Conservation (phyloP, 1,284 basidiomycete genomes). For the Heterobasidion parviporum region DNA sequence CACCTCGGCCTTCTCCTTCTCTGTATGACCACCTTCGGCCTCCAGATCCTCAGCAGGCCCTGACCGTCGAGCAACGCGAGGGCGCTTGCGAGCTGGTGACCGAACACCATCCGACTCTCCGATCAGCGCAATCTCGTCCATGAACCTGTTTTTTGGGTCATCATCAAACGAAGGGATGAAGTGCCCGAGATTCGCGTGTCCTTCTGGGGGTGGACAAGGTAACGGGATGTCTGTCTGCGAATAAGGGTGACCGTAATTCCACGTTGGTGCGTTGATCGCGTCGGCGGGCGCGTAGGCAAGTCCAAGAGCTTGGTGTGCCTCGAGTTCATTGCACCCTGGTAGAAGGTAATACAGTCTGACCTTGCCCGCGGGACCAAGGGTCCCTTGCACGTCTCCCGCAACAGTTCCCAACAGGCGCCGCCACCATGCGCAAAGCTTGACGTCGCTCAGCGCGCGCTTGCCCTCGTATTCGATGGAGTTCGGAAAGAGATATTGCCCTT, state of each 20-base stretch:
- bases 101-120: conserved; percentile 39
- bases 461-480: conserved; percentile 71
- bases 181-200: conserved; percentile 50
- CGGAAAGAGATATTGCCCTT: conserved; percentile 91
- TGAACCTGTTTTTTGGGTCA: conserved; percentile 87
- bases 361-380: conserved; percentile 12
- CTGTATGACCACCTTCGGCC: conserved; percentile 12
- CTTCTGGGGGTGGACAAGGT: conserved; percentile 37
- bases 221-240: conserved; percentile 46
- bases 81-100: conserved; percentile 52
- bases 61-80: conserved; percentile 21
- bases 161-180: conserved; percentile 86
- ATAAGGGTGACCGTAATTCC: conserved; percentile 78
- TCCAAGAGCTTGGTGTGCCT: conserved; percentile 59
- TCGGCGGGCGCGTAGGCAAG: conserved; percentile 20
- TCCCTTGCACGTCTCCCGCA: conserved; percentile 28
- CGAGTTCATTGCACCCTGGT: conserved; percentile 64
- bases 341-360: conserved; percentile 58
- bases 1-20: conserved; percentile 26
- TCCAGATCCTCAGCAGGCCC: conserved; percentile 11
- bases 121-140: conserved; percentile 78
- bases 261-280: conserved; percentile 20
- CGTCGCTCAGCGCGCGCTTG: conserved; percentile 77
- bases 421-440: conserved; percentile 91
- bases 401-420: conserved; percentile 61